A percentile compares a stretch with the other conserved stretches of the same genome.
These are phyloP conservation scores for Stramenopiles sp. DNA, from an alignment of 352 stramenopile genomes.

Conservation along the genomic window DNA sequence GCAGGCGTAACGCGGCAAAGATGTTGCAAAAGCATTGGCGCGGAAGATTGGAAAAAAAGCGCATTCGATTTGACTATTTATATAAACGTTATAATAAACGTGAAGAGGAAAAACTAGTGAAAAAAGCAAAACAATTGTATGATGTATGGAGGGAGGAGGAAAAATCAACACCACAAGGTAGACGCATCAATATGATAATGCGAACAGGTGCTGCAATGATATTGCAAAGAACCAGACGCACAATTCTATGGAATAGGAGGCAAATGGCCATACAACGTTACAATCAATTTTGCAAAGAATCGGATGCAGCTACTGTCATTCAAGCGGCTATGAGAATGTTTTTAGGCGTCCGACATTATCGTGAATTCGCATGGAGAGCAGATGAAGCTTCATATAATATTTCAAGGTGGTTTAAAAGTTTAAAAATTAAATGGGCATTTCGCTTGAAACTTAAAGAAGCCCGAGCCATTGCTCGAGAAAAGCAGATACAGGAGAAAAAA, in stretches of 20 bases:
- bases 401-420: neutral
- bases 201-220: neutral
- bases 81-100: neutral
- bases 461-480: neutral
- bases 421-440: neutral
- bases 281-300: neutral
- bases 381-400: neutral
- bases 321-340: neutral
- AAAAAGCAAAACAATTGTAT: neutral
- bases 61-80: neutral
- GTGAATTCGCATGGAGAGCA: neutral
- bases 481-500: neutral
- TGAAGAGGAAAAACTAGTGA: neutral
- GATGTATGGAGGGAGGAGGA: neutral
- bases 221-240: neutral
- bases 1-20: neutral
- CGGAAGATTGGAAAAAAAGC: neutral
- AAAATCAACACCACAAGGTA: neutral
- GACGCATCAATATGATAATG: neutral
- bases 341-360: neutral
- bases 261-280: neutral
- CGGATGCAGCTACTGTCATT: neutral
- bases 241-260: neutral
- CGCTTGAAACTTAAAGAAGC: neutral
- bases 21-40: neutral